Base-by-base conservation (phyloP, 169 alveolate species). In the Eimeria falciformis region DNA sequence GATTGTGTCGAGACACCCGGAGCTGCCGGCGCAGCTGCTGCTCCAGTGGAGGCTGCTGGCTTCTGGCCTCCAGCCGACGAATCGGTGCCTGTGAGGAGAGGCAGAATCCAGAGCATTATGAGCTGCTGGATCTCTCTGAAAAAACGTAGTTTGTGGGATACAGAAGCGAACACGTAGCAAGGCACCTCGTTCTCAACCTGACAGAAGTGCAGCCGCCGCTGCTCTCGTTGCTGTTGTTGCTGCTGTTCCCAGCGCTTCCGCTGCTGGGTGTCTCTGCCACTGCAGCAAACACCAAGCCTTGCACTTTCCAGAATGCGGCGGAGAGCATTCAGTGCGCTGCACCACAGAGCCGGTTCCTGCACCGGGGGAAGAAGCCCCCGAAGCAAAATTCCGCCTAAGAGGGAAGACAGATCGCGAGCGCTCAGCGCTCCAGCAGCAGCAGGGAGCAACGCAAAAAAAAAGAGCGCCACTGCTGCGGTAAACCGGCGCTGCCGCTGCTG, bases 191-290 rank as follows among this genome's bases (percentile, higher is more conserved):
- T 40, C n/a, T 73, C 84, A 73, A 73, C 33, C 7, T 25, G 84
- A 18, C 65, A 73, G 11, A 37, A 73, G 17, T n/a, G 56, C 17
- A 37, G 27, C 33, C 84, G 84, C 62, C 27, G 27, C n/a, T 69
- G 43, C 81, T 33, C 50, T 40, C 33, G 53, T 46, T 69, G 81
- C 81, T 69, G 81, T 1, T 69, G 81, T 58, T 43, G 84, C 58
- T 73, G 79, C 46, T 29, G 79, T 43, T 73, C 84, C 84, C 84
- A 73, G n/a, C 84, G 84, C 65, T 73, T 73, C 40, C 84, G 84
- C 62, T 73, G 84, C 33, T 73, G 84, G 17, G 84, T 73, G 23
- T 73, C 84, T 46, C 33, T 73, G 11, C 84, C 84, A 29, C 56
- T 73, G 62, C 84, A 73, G 65, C 84, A 73, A 37, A 73, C 62